phyloP scores from a whole-genome alignment of 1,139 yeast species.

The Ogataea hybrid region DNA sequence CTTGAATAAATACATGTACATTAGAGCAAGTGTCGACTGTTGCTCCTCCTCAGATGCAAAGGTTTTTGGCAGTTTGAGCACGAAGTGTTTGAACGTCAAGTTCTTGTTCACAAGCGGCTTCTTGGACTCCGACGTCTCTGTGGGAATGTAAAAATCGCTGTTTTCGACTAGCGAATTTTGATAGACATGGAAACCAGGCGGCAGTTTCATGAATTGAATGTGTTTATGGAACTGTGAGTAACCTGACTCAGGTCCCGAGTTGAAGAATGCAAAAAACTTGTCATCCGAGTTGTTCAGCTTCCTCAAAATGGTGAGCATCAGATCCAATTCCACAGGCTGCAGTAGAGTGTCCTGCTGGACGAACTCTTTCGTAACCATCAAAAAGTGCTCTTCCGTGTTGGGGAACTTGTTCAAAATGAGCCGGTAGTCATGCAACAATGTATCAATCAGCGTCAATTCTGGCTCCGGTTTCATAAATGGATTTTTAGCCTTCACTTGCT shows the following conservation, averaged over 20 bases:
- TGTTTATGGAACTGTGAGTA: slow-evolving; percentile 95
- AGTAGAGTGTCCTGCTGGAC: slow-evolving; percentile 72
- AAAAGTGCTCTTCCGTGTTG: slow-evolving; percentile 71
- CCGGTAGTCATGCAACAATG: slow-evolving; percentile 55
- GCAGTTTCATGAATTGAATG: slow-evolving; percentile 76
- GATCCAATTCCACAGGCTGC: slow-evolving; percentile 61
- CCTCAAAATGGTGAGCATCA: slow-evolving; percentile 52
- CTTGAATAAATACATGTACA: slow-evolving; percentile 69
- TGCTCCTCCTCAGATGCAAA: slow-evolving; percentile 39
- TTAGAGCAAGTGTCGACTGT: slow-evolving; percentile 57
- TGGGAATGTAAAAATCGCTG: slow-evolving; percentile 55
- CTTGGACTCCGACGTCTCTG: slow-evolving; percentile 33
- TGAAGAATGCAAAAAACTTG: slow-evolving; percentile 75
- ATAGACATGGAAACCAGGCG: slow-evolving; percentile 55
- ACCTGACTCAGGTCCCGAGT: slow-evolving; percentile 85
- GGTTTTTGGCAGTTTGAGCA: slow-evolving; percentile 59
- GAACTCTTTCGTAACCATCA: slow-evolving; percentile 73
- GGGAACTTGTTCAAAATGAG: slow-evolving; percentile 85
- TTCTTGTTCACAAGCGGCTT: slow-evolving; percentile 62
- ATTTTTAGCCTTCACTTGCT: slow-evolving; percentile 40
- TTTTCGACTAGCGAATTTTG: slow-evolving; percentile 53
- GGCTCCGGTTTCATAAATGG: slow-evolving; percentile 86
- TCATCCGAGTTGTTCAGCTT: slow-evolving; percentile 35
- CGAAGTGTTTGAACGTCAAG: slow-evolving; percentile 80
- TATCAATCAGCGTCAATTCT: slow-evolving; percentile 59